A percentile compares a stretch with the other conserved stretches of the same genome.
Evolutionary conservation across 179 eudicot genomes (phyloP).

Genomic region (Amaranthus tricolor): DNA sequence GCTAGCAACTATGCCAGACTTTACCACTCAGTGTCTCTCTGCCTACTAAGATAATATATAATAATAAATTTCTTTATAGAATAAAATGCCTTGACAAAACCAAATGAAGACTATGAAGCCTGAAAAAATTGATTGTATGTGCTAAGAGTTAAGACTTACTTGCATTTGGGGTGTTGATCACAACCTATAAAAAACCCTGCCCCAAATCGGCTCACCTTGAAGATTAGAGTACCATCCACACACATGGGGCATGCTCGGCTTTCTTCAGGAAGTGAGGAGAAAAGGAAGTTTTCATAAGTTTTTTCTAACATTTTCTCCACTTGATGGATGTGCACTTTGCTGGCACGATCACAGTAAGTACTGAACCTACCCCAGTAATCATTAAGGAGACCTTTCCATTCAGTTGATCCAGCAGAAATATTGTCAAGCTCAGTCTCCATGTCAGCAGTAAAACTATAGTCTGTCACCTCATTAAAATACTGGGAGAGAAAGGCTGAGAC

Average conservation of each 20-base stretch:
- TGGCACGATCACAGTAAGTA: conserved; percentile 58
- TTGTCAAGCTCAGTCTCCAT: conserved; percentile 98
- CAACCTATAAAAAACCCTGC: conserved; percentile 95
- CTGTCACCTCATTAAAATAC: conserved; percentile 84
- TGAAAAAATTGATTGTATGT: not conserved
- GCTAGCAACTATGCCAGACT: too few relatives aligned
- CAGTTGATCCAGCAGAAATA: conserved; percentile 86
- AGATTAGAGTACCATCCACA: conserved; percentile 65
- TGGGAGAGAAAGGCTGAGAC: conserved; percentile 87
- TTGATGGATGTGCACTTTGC: conserved; percentile 72
- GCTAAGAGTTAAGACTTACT: conserved; percentile 48
- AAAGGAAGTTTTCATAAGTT: conserved; percentile 66
- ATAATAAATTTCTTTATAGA: too few relatives aligned
- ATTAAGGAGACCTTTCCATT: conserved; percentile 87
- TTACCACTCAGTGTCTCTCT: too few relatives aligned
- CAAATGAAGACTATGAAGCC: not conserved
- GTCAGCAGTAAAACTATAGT: conserved; percentile 94
- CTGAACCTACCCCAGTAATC: conserved; percentile 95
- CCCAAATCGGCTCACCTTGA: conserved; percentile 90
- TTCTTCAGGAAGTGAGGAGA: conserved; percentile 71
- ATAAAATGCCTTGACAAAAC: too few relatives aligned
- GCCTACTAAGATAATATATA: too few relatives aligned
- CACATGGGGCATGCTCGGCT: conserved; percentile 90
- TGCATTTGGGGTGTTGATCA: conserved; percentile 94
- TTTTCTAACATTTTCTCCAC: conserved; percentile 97